Base-by-base conservation (phyloP, 2,329 filamentous ascomycete species). In the Neurospora crassa region DNA sequence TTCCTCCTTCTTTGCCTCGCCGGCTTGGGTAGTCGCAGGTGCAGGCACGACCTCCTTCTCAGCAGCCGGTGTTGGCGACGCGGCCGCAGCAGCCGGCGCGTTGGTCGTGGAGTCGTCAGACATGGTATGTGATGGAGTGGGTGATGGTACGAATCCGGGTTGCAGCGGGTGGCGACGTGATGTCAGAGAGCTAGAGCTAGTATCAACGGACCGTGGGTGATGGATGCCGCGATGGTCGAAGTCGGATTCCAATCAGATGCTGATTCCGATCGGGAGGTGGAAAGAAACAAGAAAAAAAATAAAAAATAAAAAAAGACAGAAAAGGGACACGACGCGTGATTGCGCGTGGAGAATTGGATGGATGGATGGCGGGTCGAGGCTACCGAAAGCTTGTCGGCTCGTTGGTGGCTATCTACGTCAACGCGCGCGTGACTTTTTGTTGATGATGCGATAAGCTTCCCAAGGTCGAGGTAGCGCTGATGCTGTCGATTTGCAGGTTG, bases 41-140 rank as follows among this genome's bases (percentile, higher is more conserved):
- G 73, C 69, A 29, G 74, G 70, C 43, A 74, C 71, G 68, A 71
- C 69, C 34, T 70, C 73, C 41, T 29, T 70, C 67, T 71, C 47
- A 24, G 69, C 43, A 41, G 69, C 53, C n/a, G 43, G 59, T 40
- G 53, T 63, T 63, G 53, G 53, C 53, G 53, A 37, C 24, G 53
- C 53, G 53, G 53, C 53, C 53, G 53, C 29, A 63, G 53, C 29
- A 63, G 53, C 53, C 53, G 53, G 53, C 53, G 24, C 53, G 53
- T 63, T 63, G 69, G 47, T 41, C 70, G 53, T 70, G 67, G 59
- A 74, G 72, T 78, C 77, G 74, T 76, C 75, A 72, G 78, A 76
- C 78, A 76, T 76, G 72, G 71, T 69, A 68, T 70, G 71, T 45
- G 24, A 40, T 24, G 43, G 34, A 18, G 24, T 37, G 67, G 59